Conservation (phyloP, 2,329 filamentous ascomycete species). For the Apiospora sp. region DNA sequence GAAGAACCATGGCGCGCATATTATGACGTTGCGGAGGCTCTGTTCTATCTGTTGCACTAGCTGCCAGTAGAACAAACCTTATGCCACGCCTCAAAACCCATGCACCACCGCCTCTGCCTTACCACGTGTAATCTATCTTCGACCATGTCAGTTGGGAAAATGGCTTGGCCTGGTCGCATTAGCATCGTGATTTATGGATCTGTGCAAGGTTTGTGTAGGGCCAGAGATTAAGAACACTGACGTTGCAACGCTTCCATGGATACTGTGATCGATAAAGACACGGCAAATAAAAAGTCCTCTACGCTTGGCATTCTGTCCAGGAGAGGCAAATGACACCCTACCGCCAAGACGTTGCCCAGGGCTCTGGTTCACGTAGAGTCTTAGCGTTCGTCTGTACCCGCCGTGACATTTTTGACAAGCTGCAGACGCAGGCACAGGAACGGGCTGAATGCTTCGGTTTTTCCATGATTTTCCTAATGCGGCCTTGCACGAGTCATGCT, state of each 20-base stretch:
- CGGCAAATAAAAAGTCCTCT: not conserved
- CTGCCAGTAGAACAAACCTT: not conserved
- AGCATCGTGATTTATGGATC: not conserved
- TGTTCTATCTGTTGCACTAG: constrained; percentile 12
- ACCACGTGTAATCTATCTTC: constrained; percentile 1
- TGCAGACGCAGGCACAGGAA: not conserved
- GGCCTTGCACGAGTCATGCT: not conserved
- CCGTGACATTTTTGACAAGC: not conserved
- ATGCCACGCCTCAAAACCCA: not conserved
- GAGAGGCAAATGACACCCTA: not conserved
- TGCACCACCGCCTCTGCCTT: not conserved
- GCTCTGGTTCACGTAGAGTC: not conserved
- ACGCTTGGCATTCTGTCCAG: not conserved
- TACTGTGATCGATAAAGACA: not conserved
- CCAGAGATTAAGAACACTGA: not conserved
- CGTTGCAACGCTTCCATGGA: constrained; percentile 11
- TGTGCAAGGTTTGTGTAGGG: not conserved
- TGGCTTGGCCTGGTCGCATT: not conserved
- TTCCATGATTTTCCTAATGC: not conserved
- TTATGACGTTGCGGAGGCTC: constrained; percentile 7
- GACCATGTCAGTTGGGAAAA: not conserved
- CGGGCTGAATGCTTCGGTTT: not conserved
- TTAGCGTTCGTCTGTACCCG: constrained; percentile 5
- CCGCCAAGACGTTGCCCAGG: not conserved
- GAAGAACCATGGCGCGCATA: not conserved